These are phyloP conservation scores for Chalciporus chontae DNA, from an alignment of 768 basidiomycete genomes.

Conservation along the genomic window DNA sequence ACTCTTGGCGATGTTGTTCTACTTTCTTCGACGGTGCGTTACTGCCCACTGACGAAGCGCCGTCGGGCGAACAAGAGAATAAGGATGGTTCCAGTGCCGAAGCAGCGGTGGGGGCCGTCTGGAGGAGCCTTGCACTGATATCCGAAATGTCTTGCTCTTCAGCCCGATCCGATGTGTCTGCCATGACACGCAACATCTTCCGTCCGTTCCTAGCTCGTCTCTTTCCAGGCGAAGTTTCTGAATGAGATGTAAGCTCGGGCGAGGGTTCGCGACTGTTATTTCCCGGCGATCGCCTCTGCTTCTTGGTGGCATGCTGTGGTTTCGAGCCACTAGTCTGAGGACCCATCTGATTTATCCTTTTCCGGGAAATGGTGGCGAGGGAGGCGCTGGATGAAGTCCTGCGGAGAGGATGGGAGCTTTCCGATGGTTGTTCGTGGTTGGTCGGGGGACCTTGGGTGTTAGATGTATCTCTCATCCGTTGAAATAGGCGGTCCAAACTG, in stretches of 20 bases:
- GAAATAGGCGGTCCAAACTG: neutral
- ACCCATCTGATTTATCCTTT: conserved; percentile 11
- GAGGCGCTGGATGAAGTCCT: conserved; percentile 19
- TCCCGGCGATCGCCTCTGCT: neutral
- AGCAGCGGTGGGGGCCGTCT: neutral
- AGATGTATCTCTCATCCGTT: conserved; percentile 1
- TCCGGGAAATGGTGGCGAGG: conserved; percentile 17
- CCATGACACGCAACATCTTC: conserved; percentile 1
- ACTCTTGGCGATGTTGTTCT: neutral
- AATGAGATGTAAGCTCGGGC: neutral
- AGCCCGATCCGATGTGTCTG: neutral
- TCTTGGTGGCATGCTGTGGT: conserved; percentile 1
- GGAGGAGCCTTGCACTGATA: conserved; percentile 2
- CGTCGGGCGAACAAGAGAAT: neutral
- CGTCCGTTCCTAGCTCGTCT: conserved; percentile 1
- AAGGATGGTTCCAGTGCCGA: neutral
- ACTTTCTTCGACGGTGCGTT: neutral
- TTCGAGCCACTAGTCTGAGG: conserved; percentile 1
- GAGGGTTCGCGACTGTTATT: neutral
- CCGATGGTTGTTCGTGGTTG: conserved; percentile 2
- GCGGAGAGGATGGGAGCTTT: conserved; percentile 6
- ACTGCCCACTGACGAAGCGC: neutral
- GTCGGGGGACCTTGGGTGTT: neutral
- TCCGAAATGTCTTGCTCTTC: neutral
- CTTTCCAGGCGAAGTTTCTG: neutral